Conservation (phyloP, 2,329 filamentous ascomycete species). For the Cordyceps militaris region DNA sequence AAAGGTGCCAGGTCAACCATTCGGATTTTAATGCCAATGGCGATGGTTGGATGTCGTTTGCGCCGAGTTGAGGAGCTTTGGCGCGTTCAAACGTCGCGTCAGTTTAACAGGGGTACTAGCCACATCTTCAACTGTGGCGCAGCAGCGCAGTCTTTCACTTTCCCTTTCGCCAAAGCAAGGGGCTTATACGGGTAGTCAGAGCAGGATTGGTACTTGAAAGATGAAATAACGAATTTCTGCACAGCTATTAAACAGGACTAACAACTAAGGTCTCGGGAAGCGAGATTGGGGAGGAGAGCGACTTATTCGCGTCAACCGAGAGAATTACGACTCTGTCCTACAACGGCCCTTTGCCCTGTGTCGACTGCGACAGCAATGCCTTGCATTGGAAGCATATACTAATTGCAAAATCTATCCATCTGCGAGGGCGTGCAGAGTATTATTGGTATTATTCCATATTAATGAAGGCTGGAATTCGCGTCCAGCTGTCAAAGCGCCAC, state of each 20-base stretch:
- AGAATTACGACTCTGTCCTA: no score
- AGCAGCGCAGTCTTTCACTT: neutral
- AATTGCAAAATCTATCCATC: neutral
- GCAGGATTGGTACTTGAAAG: no score
- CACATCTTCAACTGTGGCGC: constrained; percentile 12
- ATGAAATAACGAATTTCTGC: no score
- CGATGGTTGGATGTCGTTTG: neutral
- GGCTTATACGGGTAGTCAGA: no score
- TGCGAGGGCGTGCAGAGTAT: no score
- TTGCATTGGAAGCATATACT: no score
- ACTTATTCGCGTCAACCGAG: no score
- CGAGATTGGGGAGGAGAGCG: no score
- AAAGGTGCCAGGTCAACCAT: neutral
- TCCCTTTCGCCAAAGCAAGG: neutral
- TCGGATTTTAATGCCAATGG: neutral
- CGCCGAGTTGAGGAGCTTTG: neutral
- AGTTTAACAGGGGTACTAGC: neutral
- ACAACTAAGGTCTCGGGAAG: no score
- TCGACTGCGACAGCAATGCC: no score
- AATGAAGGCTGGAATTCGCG: neutral
- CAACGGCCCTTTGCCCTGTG: no score
- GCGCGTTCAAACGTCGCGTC: constrained; percentile 4
- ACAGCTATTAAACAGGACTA: no score
- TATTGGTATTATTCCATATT: neutral
- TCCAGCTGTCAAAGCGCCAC: constrained; percentile 1